A percentile compares a stretch with the other conserved stretches of the same genome.
Evolutionary conservation across 2,329 filamentous ascomycete species (phyloP).

Genomic region (Fusarium concolor): DNA sequence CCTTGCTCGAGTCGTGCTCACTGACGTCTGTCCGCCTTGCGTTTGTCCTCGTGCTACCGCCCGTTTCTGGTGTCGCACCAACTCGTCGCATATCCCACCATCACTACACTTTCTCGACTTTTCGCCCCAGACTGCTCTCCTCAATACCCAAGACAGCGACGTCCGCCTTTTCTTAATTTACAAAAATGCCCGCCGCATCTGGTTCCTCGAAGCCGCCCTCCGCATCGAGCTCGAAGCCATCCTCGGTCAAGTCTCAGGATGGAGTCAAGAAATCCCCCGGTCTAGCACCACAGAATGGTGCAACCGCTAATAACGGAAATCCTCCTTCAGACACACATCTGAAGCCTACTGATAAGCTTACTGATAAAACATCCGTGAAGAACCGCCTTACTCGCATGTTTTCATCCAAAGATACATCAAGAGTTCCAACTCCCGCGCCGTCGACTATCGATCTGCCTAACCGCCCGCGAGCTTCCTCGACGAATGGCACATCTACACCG

Average conservation of each 20-base stretch:
- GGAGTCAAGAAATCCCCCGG: constrained; percentile 56
- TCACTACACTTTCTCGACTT: constrained; percentile 17
- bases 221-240: constrained; percentile 60
- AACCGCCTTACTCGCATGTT: constrained; percentile 75
- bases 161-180: constrained; percentile 5
- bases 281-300: constrained; percentile 55
- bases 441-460: constrained; percentile 50
- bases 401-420: constrained; percentile 65
- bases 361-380: constrained; percentile 65
- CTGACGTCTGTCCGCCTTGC: constrained; percentile 27
- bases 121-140: constrained; percentile 2
- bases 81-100: constrained; percentile 24
- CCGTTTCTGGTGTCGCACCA: constrained; percentile 31
- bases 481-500: constrained; percentile 52
- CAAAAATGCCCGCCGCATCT: constrained; percentile 51
- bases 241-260: constrained; percentile 63
- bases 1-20: constrained; percentile 37
- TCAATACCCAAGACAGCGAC: constrained; percentile 26
- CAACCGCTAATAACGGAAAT: constrained; percentile 45
- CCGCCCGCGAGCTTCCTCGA: constrained; percentile 53
- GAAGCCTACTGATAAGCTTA: constrained; percentile 37
- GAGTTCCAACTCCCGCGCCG: constrained; percentile 49
- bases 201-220: constrained; percentile 54
- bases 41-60: constrained; percentile 16
- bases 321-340: constrained; percentile 36